A percentile compares a stretch with the other conserved stretches of the same genome.
Evolutionary conservation across 371 early-diverging fungal genomes (phyloP).

Genomic region (Mortierella sp.): DNA sequence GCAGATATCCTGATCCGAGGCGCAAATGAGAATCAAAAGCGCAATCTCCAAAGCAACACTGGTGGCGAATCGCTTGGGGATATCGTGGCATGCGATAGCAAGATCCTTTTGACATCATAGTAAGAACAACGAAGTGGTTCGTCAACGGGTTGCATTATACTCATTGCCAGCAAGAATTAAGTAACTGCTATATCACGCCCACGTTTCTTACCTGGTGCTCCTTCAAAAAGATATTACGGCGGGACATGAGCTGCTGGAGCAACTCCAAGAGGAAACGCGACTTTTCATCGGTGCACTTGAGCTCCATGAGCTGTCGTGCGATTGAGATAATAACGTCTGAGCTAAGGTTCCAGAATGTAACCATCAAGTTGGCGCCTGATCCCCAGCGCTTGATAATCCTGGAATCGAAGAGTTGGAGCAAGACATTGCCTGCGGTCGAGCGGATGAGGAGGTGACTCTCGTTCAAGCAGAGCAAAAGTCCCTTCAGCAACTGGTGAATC

Average conservation of each 20-base stretch:
- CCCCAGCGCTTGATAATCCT: conserved; percentile 77
- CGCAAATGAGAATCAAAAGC: conserved; percentile 82
- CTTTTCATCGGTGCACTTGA: conserved; percentile 70
- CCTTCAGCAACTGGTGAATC: conserved; percentile 73
- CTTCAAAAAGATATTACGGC: conserved; percentile 77
- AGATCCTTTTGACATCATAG: conserved; percentile 46
- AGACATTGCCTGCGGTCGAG: conserved; percentile 78
- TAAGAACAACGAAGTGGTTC: neutral
- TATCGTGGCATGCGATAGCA: conserved; percentile 67
- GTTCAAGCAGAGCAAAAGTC: conserved; percentile 78
- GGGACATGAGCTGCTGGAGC: conserved; percentile 69
- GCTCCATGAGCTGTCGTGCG: conserved; percentile 66
- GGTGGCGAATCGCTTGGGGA: conserved; percentile 78
- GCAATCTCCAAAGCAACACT: conserved; percentile 84
- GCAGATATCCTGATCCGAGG: conserved; percentile 82
- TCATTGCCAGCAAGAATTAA: neutral
- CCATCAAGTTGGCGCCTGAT: conserved; percentile 67
- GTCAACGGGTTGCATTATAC: neutral
- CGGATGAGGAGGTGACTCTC: conserved; percentile 76
- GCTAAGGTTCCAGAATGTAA: conserved; percentile 79
- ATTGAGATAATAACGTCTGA: conserved; percentile 69
- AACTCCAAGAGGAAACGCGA: conserved; percentile 69
- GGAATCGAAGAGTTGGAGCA: conserved; percentile 74
- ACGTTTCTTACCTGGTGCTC: conserved; percentile 58
- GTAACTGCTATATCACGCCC: neutral